phyloP scores from a whole-genome alignment of 768 basidiomycete genomes.

The Pleurotus giganteus region DNA sequence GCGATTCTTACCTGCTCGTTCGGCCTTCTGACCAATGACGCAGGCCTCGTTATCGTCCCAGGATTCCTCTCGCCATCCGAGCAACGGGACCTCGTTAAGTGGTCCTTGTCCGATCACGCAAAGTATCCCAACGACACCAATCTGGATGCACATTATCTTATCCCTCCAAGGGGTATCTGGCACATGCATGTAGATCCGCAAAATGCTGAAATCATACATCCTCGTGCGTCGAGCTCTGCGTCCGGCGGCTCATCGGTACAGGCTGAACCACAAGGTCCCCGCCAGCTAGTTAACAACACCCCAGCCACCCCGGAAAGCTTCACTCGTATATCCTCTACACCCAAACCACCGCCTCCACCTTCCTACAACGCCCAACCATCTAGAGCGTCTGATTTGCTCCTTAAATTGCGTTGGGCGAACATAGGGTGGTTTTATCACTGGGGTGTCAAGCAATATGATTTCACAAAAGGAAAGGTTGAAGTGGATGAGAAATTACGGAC shows the following conservation, averaged over 20 bases:
- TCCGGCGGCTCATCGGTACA: slow-evolving; percentile 16
- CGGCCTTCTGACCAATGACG: slow-evolving; percentile 10
- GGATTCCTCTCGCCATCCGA: slow-evolving; percentile 57
- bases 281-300: slow-evolving; percentile 69
- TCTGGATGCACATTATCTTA: slow-evolving; percentile 79
- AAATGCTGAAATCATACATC: slow-evolving; percentile 37
- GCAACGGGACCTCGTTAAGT: slow-evolving; percentile 68
- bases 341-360: slow-evolving; percentile 64
- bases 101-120: slow-evolving; percentile 77
- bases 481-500: slow-evolving; percentile 56
- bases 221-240: slow-evolving; percentile 34
- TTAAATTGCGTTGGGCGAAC: slow-evolving; percentile 91
- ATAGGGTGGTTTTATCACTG: slow-evolving; percentile 97
- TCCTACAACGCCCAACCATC: slow-evolving; percentile 55
- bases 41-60: slow-evolving; percentile 86
- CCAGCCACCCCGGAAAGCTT: slow-evolving; percentile 62
- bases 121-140: slow-evolving; percentile 83
- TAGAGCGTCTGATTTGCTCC: slow-evolving; percentile 54
- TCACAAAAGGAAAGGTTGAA: slow-evolving; percentile 61
- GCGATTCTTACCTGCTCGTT: slow-evolving; percentile 3
- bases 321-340: slow-evolving; percentile 44
- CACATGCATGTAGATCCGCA: slow-evolving; percentile 45
- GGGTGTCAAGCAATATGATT: slow-evolving; percentile 95
- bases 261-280: slow-evolving; percentile 45
- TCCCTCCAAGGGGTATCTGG: slow-evolving; percentile 83